phyloP scores from a whole-genome alignment of 23 red algal species.

The Gracilaria gracilis region DNA sequence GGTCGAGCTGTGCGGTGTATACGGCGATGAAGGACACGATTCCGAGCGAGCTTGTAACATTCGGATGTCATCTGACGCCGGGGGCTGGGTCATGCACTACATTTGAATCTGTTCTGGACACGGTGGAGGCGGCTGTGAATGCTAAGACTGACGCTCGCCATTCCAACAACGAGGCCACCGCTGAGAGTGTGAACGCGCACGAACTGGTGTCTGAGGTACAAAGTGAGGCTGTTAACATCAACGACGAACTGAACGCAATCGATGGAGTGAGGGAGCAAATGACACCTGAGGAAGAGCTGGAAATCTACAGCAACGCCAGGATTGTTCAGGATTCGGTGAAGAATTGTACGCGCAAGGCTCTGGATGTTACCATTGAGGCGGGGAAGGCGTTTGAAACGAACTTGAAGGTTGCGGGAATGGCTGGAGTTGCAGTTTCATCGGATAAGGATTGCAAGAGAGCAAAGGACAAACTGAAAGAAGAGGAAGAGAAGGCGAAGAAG shows the following conservation, averaged over 20 bases:
- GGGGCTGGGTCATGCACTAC: slow-evolving; percentile 30
- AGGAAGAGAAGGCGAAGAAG: not conserved
- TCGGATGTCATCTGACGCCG: slow-evolving; percentile 31
- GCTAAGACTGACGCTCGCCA: not conserved
- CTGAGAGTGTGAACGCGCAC: not conserved
- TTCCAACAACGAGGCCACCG: not conserved
- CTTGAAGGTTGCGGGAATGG: not conserved
- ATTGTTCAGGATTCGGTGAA: not conserved
- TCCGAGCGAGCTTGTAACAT: slow-evolving; percentile 23
- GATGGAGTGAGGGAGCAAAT: not conserved
- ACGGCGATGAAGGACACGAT: slow-evolving; percentile 15
- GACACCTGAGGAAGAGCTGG: not conserved
- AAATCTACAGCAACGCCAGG: not conserved
- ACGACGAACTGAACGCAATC: not conserved
- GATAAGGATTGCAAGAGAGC: not conserved
- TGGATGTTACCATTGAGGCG: not conserved
- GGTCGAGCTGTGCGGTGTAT: slow-evolving; percentile 23
- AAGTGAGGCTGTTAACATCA: not conserved
- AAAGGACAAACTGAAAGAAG: not conserved
- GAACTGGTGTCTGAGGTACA: not conserved
- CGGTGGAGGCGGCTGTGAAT: slow-evolving; percentile 21
- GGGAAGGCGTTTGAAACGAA: not conserved
- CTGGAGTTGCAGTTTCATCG: not conserved
- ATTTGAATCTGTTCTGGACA: slow-evolving; percentile 30
- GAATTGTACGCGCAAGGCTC: not conserved